Evolutionary conservation across 441 rosid species (phyloP), one percentile per base, ranked within the genome.

Genomic region (Biscutella laevigata): DNA sequence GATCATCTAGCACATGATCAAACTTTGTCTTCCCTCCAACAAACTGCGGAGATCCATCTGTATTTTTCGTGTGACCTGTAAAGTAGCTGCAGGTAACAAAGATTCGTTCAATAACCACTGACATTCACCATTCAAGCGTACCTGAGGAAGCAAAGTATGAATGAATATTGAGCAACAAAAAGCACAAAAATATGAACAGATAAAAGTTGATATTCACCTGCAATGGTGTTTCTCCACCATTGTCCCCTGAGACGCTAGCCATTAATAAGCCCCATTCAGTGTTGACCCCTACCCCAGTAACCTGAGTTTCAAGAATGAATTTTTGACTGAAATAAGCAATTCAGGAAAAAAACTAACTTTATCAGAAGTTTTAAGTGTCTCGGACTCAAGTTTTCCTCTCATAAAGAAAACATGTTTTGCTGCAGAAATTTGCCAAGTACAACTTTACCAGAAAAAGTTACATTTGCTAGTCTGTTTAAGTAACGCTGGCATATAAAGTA

Each of bases 241-340:
- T 83, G 73, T 91, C 98, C 71, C 88, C 98, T 2, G 98, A 91
- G 53, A 88, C 81, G 61, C 88, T 87, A 61, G 95, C 86, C 98
- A 91, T 88, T 33, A 85, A 87, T 66, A 91, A 59, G 33, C 98
- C 98, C 98, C 98, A 91, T 57, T 91, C 96, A 8, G 98, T 91
- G 72, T 85, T 84, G 17, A 76, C 73, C 54, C 99, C 99, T 33
- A 92, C 99, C 65, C 97, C 74, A 5, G 87, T 88, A 39, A 84
- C 97, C 99, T 92, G 66, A 14, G 36, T 58, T 58, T 63, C 25
- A 57, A 37, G 64, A 45, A 15, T 7, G 5, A 25, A 25, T 6
- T 12, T 37, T 29, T 37, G 44, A 30, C 38, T 35, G 6, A 16
- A 19, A 11, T 32, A 25, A 33, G 36, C 24, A 20, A 38, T 33